A percentile compares a stretch with the other conserved stretches of the same genome.
Conservation (phyloP, 257 asterid genomes). For the Vinca minor region DNA sequence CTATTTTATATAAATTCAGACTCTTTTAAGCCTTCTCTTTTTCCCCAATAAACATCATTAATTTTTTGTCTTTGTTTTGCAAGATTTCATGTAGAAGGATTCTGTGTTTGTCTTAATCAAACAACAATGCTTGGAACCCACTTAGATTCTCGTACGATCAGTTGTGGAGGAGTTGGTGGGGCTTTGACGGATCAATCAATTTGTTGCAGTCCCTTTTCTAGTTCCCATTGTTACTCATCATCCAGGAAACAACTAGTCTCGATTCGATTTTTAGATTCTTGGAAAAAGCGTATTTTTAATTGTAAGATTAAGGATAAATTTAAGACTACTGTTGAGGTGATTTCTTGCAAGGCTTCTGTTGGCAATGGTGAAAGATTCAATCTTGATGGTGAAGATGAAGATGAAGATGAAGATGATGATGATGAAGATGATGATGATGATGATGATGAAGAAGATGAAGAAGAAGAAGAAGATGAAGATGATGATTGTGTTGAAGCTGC, state of each 20-base stretch:
- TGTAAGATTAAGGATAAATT: background rate
- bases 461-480: constrained; percentile 9
- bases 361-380: constrained; percentile 30
- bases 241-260: constrained; percentile 17
- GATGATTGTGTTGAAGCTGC: no score
- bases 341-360: constrained; percentile 20
- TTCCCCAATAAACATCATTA: no score
- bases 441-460: constrained; percentile 16
- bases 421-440: no score
- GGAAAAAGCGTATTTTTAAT: constrained; percentile 4
- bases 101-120: no score
- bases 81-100: background rate
- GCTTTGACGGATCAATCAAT: constrained; percentile 14
- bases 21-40: no score
- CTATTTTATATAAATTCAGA: no score
- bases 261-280: constrained; percentile 8
- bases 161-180: constrained; percentile 22
- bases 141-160: constrained; percentile 11
- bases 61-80: no score
- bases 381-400: constrained; percentile 13
- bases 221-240: constrained; percentile 22
- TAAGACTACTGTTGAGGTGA: constrained; percentile 8
- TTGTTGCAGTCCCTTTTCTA: constrained; percentile 11
- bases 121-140: constrained; percentile 26
- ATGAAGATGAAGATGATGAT: no score